Conservation (phyloP, 2,329 filamentous ascomycete species). For the Gyromitra esculenta region DNA sequence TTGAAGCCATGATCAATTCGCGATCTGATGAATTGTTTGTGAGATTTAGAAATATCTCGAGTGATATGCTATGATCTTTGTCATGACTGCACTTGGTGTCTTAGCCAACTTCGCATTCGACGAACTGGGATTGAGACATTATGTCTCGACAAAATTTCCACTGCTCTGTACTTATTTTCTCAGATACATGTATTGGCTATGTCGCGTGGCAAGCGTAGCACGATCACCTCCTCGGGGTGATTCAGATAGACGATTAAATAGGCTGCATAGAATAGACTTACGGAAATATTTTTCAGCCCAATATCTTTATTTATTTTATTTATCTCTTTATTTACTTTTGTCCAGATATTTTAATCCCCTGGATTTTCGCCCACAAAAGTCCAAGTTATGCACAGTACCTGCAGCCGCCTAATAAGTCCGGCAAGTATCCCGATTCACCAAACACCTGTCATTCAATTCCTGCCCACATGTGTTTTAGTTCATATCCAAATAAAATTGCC, state of each 20-base stretch:
- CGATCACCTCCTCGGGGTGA: background rate
- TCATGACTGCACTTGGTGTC: background rate
- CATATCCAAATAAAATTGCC: background rate
- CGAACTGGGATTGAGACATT: no score
- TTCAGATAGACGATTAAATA: background rate
- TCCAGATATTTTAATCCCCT: background rate
- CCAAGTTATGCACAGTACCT: background rate
- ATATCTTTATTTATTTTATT: background rate
- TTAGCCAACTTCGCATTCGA: no score
- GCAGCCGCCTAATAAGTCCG: background rate
- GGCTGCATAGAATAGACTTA: background rate
- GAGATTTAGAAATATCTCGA: slow-evolving; percentile 6
- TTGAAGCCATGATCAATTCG: background rate
- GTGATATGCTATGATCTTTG: slow-evolving; percentile 25
- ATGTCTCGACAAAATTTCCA: background rate
- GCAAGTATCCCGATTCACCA: slow-evolving; percentile 4
- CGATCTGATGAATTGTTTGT: background rate
- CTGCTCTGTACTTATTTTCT: no score
- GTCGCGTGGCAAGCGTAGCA: background rate
- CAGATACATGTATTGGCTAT: background rate
- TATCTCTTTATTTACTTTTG: background rate
- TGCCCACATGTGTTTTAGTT: background rate
- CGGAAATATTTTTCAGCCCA: background rate
- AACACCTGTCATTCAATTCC: background rate
- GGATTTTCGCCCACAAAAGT: background rate